Base-by-base conservation (phyloP, 352 stramenopile genomes). In the Salisapilia sapeloensis region DNA sequence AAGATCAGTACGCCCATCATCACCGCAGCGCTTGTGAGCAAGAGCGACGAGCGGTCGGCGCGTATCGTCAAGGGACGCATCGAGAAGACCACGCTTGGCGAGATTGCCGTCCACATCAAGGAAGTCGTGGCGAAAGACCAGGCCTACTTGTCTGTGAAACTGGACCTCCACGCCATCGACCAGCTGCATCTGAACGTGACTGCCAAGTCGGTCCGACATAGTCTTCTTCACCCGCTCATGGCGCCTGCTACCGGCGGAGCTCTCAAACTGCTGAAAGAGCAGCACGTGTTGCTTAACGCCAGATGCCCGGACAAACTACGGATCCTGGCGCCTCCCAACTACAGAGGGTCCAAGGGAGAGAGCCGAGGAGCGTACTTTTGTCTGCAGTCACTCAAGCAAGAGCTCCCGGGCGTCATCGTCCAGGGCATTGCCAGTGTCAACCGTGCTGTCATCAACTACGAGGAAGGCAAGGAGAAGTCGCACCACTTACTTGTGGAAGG, bases 1-100 rank as follows among this genome's bases (percentile, higher is more conserved):
- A 66, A 80, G 9, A 99, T 99, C 44, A 98, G 86, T 29, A 99
- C 96, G 21, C 96, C 96, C 20, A 99, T 99, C 53, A 99, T 99
- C 56, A 99, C 95, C 24, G 95, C 93, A 0, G 77, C 93, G 27
- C 53, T 99, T 3, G 83, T 97, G 28, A 89, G 92, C 58, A 90
- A 96, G 50, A 76, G 96, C 4, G 96, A 97, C 50, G 94, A 98
- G 55, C 83, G 92, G 21, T 93, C 86, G 15, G 96, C 95, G 18
- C 78, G 95, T 33, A 95, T 99, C 35, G 94, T 98, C 11, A 99
- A 99, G 61, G 94, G 92, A 13, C 82, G 92, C 17, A 97, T 99
- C 36, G 96, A 99, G 56, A 98, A 98, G 50, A 99, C 95, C 11
- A 98, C 84, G 5, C 66, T 99, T 6, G 95, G 95, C 8, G 87